Conservation (phyloP, 2,329 filamentous ascomycete species). For the Paracamarosporium sp. region DNA sequence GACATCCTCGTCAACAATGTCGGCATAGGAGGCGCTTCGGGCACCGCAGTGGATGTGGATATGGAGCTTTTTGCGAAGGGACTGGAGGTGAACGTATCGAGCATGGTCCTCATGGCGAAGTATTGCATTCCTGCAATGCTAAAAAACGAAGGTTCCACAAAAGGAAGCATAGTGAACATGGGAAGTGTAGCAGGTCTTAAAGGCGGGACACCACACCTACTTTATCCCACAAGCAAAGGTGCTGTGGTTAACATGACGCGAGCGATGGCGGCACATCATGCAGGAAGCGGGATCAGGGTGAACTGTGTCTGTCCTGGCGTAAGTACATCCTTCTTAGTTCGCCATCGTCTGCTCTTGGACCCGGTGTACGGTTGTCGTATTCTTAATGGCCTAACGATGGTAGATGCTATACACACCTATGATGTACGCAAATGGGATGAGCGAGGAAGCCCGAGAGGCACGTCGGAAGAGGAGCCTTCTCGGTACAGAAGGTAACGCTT, state of each 20-base stretch:
- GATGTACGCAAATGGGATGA: constrained; percentile 61
- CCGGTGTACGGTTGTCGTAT: too few relatives aligned
- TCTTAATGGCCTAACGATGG: not conserved
- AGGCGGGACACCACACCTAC: constrained; percentile 60
- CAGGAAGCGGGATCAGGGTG: constrained; percentile 57
- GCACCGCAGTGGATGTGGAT: constrained; percentile 67
- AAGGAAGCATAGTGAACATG: constrained; percentile 67
- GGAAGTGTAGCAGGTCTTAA: constrained; percentile 65
- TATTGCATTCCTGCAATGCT: constrained; percentile 67
- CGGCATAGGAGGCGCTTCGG: constrained; percentile 64
- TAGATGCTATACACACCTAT: constrained; percentile 62
- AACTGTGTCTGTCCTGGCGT: constrained; percentile 63
- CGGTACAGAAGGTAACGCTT: constrained; percentile 62
- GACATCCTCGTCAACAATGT: constrained; percentile 72
- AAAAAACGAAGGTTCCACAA: constrained; percentile 54
- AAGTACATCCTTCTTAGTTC: not conserved
- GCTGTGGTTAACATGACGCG: constrained; percentile 64
- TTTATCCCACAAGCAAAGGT: constrained; percentile 62
- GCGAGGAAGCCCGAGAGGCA: constrained; percentile 56
- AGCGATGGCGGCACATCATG: constrained; percentile 64
- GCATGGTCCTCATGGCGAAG: constrained; percentile 71
- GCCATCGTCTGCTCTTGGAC: not conserved
- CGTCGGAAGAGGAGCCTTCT: constrained; percentile 58
- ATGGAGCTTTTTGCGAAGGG: constrained; percentile 64
- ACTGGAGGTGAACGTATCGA: constrained; percentile 68